Evolutionary conservation across 1,139 yeast genomes (phyloP), one percentile per base, ranked within the genome.

Genomic region (Pichia sp.): DNA sequence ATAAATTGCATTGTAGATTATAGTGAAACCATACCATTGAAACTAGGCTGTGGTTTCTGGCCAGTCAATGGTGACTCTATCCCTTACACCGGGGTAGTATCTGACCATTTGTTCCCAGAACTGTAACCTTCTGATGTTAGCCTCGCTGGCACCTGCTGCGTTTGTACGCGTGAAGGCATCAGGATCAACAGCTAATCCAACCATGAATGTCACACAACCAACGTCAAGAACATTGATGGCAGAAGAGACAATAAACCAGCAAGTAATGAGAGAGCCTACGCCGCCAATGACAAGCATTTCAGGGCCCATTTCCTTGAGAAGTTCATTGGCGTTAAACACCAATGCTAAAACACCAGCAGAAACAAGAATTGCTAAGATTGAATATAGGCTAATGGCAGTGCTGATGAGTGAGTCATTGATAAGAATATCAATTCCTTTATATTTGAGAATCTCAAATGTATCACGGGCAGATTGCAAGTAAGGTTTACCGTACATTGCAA

Each of bases 111-210:
- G 77, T 45, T 82, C 83, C 56, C 82, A 87, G 42, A 77, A 66
- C 34, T 77, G 78, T 55, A 86, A 82, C 30, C 85, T 72, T 28
- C 46, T 42, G 53, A 77, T 78, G 8, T 32, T 26, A 10, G 39
- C 13, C 10, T 24, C 25, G 14, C 31, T 33, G 10, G 39, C 37
- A 13, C 34, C 32, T 10, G 37, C 36, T 7, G 42, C 39, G 23
- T 38, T 18, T 2, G 35, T 29, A 20, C 39, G 32, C 1, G 39
- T 35, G 66, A 82, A 81, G 5, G 84, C 75, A 51, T 85, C 94
- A 1, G 96, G 96, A 50, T 86, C 93, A 51, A 78, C 77, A 12
- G 93, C 88, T 53, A 86, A 67, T 0, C 94, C 91, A 36, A 88
- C 81, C 59, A 87, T 83, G 57, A 88, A 80, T 0, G 96, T 83